Evolutionary conservation across 2,329 filamentous ascomycete genomes (phyloP).

Genomic region (Colletotrichum aenigma): DNA sequence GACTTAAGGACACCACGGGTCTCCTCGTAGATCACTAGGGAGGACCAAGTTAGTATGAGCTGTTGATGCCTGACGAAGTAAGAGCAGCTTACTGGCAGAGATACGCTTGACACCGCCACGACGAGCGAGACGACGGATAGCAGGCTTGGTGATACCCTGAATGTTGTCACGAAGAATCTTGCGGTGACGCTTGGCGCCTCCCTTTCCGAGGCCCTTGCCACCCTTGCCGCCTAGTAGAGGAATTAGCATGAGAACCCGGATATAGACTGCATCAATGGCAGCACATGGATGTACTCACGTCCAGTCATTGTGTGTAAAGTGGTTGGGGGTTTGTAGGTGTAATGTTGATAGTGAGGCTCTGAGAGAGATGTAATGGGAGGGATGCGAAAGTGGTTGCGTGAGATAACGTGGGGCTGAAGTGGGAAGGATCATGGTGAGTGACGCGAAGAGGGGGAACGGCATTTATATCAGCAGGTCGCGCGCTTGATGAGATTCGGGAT

Average conservation of each 20-base stretch:
- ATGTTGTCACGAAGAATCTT: conserved; percentile 99
- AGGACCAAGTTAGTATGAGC: conserved; percentile 18
- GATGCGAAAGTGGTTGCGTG: not conserved
- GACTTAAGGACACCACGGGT: conserved; percentile 79
- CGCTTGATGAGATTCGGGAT: conserved; percentile 11
- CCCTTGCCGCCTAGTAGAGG: conserved; percentile 78
- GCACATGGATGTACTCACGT: conserved; percentile 58
- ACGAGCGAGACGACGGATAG: conserved; percentile 96
- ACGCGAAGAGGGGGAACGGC: conserved; percentile 8
- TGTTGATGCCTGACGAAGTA: not conserved
- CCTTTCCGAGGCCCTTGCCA: conserved; percentile 97
- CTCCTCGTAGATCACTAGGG: conserved; percentile 76
- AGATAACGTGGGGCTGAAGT: conserved; percentile 10
- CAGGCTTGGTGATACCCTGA: conserved; percentile 98
- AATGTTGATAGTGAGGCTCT: not conserved
- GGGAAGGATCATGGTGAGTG: not conserved
- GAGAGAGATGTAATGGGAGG: not conserved
- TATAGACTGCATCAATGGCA: conserved; percentile 5
- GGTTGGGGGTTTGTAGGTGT: not conserved
- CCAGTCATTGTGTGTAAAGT: conserved; percentile 66
- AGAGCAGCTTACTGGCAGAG: conserved; percentile 75
- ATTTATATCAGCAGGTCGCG: conserved; percentile 17
- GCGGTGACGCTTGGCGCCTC: conserved; percentile 96
- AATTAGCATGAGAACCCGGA: not conserved
- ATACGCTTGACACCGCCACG: conserved; percentile 99